These are phyloP conservation scores for Coffea canephora DNA, from an alignment of 257 asterid species.

Conservation along the genomic window DNA sequence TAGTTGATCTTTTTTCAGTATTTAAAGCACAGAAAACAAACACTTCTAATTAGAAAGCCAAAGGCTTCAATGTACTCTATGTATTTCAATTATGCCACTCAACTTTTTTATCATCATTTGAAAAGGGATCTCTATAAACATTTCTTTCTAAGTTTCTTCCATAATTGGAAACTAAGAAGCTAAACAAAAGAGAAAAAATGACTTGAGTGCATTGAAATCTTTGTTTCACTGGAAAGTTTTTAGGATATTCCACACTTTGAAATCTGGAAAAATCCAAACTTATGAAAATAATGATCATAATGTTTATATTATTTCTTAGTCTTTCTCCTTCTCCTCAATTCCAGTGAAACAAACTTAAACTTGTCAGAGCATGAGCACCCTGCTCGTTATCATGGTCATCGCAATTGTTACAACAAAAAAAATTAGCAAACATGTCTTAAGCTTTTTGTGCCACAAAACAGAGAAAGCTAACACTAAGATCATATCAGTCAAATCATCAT, in stretches of 20 bases:
- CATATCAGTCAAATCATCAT: neutral
- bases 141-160: neutral
- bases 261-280: neutral
- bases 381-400: neutral
- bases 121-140: neutral
- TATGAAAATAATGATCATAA: neutral
- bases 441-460: neutral
- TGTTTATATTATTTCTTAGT: neutral
- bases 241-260: neutral
- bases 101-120: neutral
- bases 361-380: neutral
- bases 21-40: neutral
- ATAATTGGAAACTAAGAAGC: neutral
- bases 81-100: neutral
- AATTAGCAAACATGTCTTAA: neutral
- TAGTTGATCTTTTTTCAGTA: neutral
- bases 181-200: neutral
- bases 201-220: neutral
- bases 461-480: neutral
- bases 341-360: neutral
- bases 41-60: neutral
- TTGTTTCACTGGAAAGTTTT: neutral
- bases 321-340: neutral
- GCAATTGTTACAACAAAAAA: neutral
- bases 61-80: neutral